phyloP scores from a whole-genome alignment of 352 stramenopile species.

The Globisporangium carolinianum region DNA sequence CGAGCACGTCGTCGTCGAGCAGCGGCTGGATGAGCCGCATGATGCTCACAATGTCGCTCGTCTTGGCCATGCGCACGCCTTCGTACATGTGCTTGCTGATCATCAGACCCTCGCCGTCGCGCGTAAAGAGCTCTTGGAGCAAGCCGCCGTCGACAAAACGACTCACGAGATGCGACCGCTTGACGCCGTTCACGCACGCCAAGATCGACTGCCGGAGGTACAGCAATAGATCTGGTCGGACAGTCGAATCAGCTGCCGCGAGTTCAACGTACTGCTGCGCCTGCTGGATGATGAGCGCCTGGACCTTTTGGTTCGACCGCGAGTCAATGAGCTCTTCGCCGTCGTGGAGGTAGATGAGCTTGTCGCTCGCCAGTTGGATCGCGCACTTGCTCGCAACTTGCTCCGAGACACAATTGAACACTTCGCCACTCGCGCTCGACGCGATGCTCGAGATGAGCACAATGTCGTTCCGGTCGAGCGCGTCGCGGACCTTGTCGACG shows the following conservation, averaged over 20 bases:
- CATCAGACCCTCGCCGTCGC: slow-evolving; percentile 94
- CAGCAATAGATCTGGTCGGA: slow-evolving; percentile 65
- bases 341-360: slow-evolving; percentile 88
- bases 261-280: slow-evolving; percentile 79
- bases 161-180: slow-evolving; percentile 80
- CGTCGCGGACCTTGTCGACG: slow-evolving; percentile 82
- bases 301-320: slow-evolving; percentile 68
- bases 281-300: slow-evolving; percentile 75
- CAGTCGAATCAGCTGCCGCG: slow-evolving; percentile 34
- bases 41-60: slow-evolving; percentile 88
- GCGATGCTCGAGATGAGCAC: slow-evolving; percentile 95
- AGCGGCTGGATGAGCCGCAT: slow-evolving; percentile 87
- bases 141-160: slow-evolving; percentile 86
- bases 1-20: slow-evolving; percentile 81
- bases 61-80: slow-evolving; percentile 89
- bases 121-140: slow-evolving; percentile 97
- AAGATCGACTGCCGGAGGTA: slow-evolving; percentile 84
- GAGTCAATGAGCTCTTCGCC: slow-evolving; percentile 83
- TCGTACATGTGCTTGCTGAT: slow-evolving; percentile 97
- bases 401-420: slow-evolving; percentile 89
- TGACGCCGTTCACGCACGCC: slow-evolving; percentile 80
- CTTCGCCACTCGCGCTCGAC: slow-evolving; percentile 93
- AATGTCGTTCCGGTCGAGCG: slow-evolving; percentile 93
- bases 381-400: slow-evolving; percentile 85
- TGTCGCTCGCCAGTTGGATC: slow-evolving; percentile 74